Evolutionary conservation across 306 rosid genomes (phyloP).

Genomic region (Ormosia emarginata): DNA sequence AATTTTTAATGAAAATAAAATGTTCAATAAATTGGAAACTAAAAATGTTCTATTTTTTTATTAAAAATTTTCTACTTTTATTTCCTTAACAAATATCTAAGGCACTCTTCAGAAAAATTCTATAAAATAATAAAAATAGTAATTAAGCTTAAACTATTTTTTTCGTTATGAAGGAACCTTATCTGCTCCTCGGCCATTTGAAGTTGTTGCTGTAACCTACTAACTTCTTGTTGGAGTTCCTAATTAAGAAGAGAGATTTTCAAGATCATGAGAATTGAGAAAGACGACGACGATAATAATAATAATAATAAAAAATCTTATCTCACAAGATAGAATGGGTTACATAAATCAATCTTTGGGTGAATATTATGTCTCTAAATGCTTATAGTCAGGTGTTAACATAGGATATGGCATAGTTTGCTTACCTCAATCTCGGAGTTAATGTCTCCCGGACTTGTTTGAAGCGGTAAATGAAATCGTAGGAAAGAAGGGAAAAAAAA

Average conservation of each 20-base stretch:
- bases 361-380: not conserved
- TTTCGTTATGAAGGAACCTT: slow-evolving; percentile 38
- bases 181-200: slow-evolving; percentile 80
- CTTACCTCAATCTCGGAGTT: slow-evolving; percentile 50
- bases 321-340: not conserved
- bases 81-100: too few species aligned
- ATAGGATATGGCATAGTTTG: not conserved
- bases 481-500: not conserved
- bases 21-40: too few species aligned
- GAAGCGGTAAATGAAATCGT: not conserved
- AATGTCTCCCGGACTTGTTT: slow-evolving; percentile 46
- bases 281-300: too few species aligned
- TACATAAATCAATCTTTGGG: not conserved
- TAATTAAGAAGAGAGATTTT: not conserved
- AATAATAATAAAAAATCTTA: not conserved
- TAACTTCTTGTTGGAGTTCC: slow-evolving; percentile 78
- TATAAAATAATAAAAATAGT: not conserved
- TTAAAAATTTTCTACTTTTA: too few species aligned
- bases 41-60: too few species aligned
- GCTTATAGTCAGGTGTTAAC: not conserved
- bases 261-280: not conserved
- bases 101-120: too few species aligned
- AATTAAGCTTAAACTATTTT: not conserved
- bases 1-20: too few species aligned
- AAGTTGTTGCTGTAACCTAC: slow-evolving; percentile 66